These are phyloP conservation scores for Coprinopsis strossmayeri DNA, from an alignment of 768 basidiomycete genomes.

Conservation along the genomic window DNA sequence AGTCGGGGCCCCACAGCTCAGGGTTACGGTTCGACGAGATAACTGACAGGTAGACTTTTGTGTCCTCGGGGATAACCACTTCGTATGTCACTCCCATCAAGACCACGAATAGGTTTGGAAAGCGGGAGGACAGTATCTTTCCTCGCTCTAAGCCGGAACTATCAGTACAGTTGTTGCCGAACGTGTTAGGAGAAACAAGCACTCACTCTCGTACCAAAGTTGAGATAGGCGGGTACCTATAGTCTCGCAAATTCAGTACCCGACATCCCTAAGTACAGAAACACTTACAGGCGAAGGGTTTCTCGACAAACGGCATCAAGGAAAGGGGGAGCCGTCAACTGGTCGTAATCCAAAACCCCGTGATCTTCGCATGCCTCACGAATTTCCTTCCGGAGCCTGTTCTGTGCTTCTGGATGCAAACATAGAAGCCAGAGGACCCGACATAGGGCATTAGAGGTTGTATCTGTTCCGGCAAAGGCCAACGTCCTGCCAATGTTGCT, in stretches of 20 bases:
- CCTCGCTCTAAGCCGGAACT: slow-evolving; percentile 10
- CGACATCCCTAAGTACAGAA: not conserved
- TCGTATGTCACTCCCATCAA: slow-evolving; percentile 22
- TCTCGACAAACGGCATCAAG: slow-evolving; percentile 30
- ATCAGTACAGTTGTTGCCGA: slow-evolving; percentile 11
- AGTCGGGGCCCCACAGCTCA: slow-evolving; percentile 30
- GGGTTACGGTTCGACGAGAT: slow-evolving; percentile 24
- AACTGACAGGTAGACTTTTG: slow-evolving; percentile 20
- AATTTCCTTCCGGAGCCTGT: slow-evolving; percentile 29
- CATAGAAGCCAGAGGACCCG: slow-evolving; percentile 28
- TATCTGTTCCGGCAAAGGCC: slow-evolving; percentile 36
- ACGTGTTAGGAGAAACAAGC: not conserved
- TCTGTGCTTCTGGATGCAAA: slow-evolving; percentile 29
- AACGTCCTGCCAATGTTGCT: slow-evolving; percentile 27
- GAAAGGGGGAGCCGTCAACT: slow-evolving; percentile 23
- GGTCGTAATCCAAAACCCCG: slow-evolving; percentile 24
- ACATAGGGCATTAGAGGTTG: slow-evolving; percentile 30
- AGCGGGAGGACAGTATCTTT: slow-evolving; percentile 23
- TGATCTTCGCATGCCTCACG: slow-evolving; percentile 22
- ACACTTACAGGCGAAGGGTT: slow-evolving; percentile 23
- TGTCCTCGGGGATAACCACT: slow-evolving; percentile 20
- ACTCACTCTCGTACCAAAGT: slow-evolving; percentile 13
- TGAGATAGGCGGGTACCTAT: slow-evolving; percentile 11
- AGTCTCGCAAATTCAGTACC: not conserved
- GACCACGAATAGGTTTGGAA: slow-evolving; percentile 21